Conservation (phyloP, 306 rosid species). For the Dryas alaskensis region DNA sequence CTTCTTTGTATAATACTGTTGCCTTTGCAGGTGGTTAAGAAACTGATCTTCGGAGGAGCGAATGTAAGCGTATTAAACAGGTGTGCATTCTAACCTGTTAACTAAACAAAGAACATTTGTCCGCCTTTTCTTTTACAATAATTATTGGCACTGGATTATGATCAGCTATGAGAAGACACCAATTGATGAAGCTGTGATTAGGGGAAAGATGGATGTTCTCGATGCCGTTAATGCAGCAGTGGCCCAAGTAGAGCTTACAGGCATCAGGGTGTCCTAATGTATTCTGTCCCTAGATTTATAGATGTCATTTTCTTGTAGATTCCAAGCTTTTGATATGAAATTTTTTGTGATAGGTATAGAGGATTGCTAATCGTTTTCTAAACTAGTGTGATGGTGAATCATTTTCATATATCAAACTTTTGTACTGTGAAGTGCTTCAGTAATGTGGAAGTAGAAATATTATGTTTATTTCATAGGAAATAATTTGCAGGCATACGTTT, state of each 20-base stretch:
- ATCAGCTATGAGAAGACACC: constrained; percentile 84
- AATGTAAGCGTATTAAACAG: constrained; percentile 63
- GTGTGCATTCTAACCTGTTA: constrained; percentile 27
- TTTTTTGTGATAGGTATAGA: not conserved
- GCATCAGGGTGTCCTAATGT: constrained; percentile 42
- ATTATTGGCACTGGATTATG: constrained; percentile 14
- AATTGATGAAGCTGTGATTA: constrained; percentile 76
- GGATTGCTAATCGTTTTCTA: not conserved
- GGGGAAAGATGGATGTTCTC: constrained; percentile 62
- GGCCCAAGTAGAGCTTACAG: constrained; percentile 61
- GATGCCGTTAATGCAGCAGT: constrained; percentile 76
- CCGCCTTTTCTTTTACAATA: not conserved
- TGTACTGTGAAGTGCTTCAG: not conserved
- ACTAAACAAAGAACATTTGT: not conserved
- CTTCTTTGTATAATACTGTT: constrained; percentile 10
- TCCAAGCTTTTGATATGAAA: constrained; percentile 4
- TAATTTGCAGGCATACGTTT: not conserved
- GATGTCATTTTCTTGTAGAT: not conserved
- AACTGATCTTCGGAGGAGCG: constrained; percentile 82
- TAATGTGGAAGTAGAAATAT: not conserved
- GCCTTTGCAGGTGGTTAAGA: constrained; percentile 68
- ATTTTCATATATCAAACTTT: not conserved
- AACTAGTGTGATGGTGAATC: not conserved
- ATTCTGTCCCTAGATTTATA: not conserved
- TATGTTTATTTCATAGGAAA: not conserved